Base-by-base conservation (phyloP, 305 asterid species). In the Fraxinus platypoda region DNA sequence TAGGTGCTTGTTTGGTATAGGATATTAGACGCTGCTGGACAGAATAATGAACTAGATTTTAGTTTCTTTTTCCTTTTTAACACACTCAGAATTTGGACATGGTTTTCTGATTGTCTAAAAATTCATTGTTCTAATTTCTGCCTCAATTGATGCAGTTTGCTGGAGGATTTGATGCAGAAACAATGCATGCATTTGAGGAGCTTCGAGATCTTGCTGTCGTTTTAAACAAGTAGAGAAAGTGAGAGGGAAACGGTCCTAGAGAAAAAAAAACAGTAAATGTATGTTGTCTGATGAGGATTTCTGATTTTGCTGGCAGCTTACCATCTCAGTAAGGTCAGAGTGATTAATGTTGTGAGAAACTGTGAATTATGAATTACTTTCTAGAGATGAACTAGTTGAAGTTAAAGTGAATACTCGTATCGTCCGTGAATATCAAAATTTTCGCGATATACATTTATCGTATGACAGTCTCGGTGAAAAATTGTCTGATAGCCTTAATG, bases 161-260 rank as follows among this genome's bases (percentile, higher is more conserved):
- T 6, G 98, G 98, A 89, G 98, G 98, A 59, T 95, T 95, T 87
- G 98, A 95, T 87, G 91, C 93, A 1, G 98, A 95, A 84, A 95
- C 98, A 2, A 95, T 95, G 98, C 94, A 91, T 66, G 97, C 97
- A 23, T 95, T 95, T 74, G 98, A 95, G 91, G 98, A 93, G 88
- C 97, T 95, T 62, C 90, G 96, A 68, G 93, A 91, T 86, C 91
- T 95, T 79, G 96, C 98, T 30, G 91, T 92, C 35, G 91, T 89
- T 79, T 81, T 93, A 84, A 93, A 92, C 88, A 90, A 86, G 49
- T 92, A 89, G 78, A 41, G 75, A 41, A 37, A 34, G 38, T 23
- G 72, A 68, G 28, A 9, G 26, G 2, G 64, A 74, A 77, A 33
- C 21, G 8, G 62, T 17, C 17, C 62, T 1, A 52, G 8, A 26